These are phyloP conservation scores for Trypanosoma vivax DNA, from an alignment of 208 protist species.

Conservation along the genomic window DNA sequence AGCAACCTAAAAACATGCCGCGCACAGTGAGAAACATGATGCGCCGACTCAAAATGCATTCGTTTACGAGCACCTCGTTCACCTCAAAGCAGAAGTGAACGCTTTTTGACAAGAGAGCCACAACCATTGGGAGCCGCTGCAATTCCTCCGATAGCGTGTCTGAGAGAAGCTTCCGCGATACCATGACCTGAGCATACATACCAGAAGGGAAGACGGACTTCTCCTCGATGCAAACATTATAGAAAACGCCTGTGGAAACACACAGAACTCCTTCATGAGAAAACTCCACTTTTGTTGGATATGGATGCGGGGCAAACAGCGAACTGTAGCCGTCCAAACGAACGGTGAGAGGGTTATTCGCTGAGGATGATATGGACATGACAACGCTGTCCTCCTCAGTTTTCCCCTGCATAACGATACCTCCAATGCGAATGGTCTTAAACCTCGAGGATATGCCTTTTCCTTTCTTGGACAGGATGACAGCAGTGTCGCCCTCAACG, in stretches of 20 bases:
- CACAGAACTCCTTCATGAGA: constrained; percentile 16
- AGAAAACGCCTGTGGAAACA: constrained; percentile 21
- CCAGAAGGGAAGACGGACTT: constrained; percentile 18
- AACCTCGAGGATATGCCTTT: constrained; percentile 11
- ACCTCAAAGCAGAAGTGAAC: constrained; percentile 40
- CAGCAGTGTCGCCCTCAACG: constrained; percentile 4
- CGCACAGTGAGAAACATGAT: constrained; percentile 26
- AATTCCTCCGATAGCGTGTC: constrained; percentile 26
- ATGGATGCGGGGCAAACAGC: constrained; percentile 11
- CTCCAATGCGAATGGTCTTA: constrained; percentile 6
- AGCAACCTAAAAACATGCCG: constrained; percentile 68
- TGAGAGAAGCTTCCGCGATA: constrained; percentile 20
- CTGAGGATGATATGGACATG: constrained; percentile 3
- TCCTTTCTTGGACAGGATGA: constrained; percentile 1
- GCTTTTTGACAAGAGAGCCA: constrained; percentile 34
- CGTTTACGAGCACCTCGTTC: constrained; percentile 28
- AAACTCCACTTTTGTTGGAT: constrained; percentile 21
- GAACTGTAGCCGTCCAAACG: constrained; percentile 21
- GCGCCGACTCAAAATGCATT: constrained; percentile 21
- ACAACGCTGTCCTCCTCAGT: constrained; percentile 1
- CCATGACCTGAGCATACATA: constrained; percentile 23
- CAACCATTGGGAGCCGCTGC: constrained; percentile 35
- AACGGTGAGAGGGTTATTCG: background rate
- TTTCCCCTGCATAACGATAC: constrained; percentile 10
- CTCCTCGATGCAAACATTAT: constrained; percentile 44